Base-by-base conservation (phyloP, 345 rosid genomes). In the Ailanthus altissimus region DNA sequence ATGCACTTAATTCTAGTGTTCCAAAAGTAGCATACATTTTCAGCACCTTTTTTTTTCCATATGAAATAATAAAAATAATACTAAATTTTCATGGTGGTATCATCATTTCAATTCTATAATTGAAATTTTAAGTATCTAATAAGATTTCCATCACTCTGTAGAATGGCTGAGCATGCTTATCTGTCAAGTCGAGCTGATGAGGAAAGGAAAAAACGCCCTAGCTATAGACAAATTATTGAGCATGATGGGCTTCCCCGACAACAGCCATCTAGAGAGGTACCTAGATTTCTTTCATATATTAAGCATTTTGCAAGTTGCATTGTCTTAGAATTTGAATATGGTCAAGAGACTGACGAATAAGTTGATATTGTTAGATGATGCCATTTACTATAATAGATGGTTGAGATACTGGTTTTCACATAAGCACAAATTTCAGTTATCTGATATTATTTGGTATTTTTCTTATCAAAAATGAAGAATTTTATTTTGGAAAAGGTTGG, bases 161-260 rank as follows among this genome's bases (percentile, higher is more conserved):
- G 99, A 84, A 59, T 80, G 81, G 82, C 86, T 67, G 97, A 92
- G 85, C 93, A 86, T 85, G 81, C 70, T 77, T 76, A 82, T 85
- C 49, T 90, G 69, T 84, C 92, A 50, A 87, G 81, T 70, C 89
- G 81, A 86, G 98, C 97, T 72, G 86, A 89, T 68, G 93, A 88
- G 51, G 97, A 90, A 88, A 86, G 97, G 61, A 87, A 83, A 46
- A 84, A 77, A 50, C 93, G 90, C 36, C 72, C 88, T 23, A 75
- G 82, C 78, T 96, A 92, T 81, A 86, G 82, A 58, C 85, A 95
- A 70, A 90, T 93, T 72, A 91, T 93, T 82, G 98, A 93, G 32
- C 99, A 96, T 77, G 99, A 96, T 84, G 97, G 99, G 70, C 89
- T 91, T 79, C 99, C 93, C 10, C 82, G 87, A 77, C 97, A 85